Conservation (phyloP, 441 rosid genomes). For the Euphorbia schlechtendalii region DNA sequence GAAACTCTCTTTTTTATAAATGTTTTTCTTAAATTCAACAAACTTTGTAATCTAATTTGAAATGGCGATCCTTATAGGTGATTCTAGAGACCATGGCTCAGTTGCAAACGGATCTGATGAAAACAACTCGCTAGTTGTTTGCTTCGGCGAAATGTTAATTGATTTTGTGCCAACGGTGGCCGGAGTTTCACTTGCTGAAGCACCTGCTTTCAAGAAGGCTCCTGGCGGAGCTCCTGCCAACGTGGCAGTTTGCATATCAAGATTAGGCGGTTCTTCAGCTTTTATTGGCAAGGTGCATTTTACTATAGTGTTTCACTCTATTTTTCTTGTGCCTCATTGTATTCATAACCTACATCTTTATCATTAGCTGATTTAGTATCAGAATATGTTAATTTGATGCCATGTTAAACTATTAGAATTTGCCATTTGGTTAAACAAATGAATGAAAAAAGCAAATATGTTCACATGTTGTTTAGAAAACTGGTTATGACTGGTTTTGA, state of each 20-base stretch:
- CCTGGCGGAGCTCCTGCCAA: slow-evolving; percentile 99
- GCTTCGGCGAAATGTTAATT: slow-evolving; percentile 94
- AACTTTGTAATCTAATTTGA: slow-evolving; percentile 1
- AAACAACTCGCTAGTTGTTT: slow-evolving; percentile 48
- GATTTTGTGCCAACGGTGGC: slow-evolving; percentile 90
- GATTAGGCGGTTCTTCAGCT: slow-evolving; percentile 92
- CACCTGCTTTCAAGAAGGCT: slow-evolving; percentile 96
- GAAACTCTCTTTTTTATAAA: neutral
- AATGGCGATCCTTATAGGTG: slow-evolving; percentile 32
- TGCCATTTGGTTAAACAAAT: neutral
- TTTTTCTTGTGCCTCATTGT: neutral
- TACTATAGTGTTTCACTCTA: neutral
- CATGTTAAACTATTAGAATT: neutral
- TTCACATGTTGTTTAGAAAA: slow-evolving; percentile 4
- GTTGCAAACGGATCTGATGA: slow-evolving; percentile 19
- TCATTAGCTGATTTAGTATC: slow-evolving; percentile 14
- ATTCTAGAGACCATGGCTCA: slow-evolving; percentile 28
- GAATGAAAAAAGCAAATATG: neutral
- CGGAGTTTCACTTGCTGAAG: slow-evolving; percentile 94
- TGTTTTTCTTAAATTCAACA: neutral
- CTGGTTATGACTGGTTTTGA: slow-evolving; percentile 8
- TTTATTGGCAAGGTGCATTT: slow-evolving; percentile 86
- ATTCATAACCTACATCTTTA: neutral
- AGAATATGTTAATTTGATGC: neutral
- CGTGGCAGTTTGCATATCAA: slow-evolving; percentile 88